These are phyloP conservation scores for Solanum hybrid DNA, from an alignment of 305 asterid species.

Conservation along the genomic window DNA sequence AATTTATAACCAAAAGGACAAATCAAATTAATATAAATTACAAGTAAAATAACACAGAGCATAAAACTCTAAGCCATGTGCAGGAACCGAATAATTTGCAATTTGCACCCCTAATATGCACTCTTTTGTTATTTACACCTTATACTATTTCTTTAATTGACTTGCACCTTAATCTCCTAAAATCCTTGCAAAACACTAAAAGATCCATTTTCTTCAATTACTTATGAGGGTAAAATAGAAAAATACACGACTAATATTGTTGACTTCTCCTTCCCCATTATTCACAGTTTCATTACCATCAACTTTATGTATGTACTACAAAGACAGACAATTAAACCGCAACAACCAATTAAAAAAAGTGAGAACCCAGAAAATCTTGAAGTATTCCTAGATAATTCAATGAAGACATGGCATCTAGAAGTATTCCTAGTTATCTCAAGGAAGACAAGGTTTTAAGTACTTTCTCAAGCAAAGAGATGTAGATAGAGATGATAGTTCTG, in stretches of 20 bases:
- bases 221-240: neutral
- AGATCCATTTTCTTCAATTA: neutral
- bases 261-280: neutral
- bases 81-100: neutral
- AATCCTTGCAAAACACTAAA: neutral
- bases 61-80: neutral
- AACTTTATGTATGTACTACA: neutral
- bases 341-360: neutral
- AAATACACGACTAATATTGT: neutral
- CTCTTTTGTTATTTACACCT: neutral
- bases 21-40: neutral
- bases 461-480: neutral
- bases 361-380: neutral
- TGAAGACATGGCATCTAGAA: neutral
- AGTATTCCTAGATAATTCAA: neutral
- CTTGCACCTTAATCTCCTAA: neutral
- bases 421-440: neutral
- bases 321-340: neutral
- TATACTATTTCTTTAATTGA: neutral
- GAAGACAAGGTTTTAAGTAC: neutral
- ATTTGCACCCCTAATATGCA: neutral
- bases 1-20: constrained; percentile 10
- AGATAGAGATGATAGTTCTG: neutral
- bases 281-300: neutral
- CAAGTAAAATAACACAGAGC: neutral